Evolutionary conservation across 164 flowering plant species (phyloP).

Genomic region (Annona squamosa): DNA sequence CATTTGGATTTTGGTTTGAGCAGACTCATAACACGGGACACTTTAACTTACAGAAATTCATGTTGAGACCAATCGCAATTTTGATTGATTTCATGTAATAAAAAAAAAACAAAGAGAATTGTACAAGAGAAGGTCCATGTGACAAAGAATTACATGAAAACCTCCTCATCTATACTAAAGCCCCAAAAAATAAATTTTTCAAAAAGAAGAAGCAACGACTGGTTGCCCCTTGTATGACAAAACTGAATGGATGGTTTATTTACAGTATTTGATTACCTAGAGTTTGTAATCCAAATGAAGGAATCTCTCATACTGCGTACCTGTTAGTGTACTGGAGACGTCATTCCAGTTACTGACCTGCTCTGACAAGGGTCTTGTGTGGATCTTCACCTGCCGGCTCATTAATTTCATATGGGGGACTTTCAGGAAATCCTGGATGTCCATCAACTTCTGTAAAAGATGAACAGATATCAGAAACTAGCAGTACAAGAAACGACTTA

Average conservation of each 20-base stretch:
- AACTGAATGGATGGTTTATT: neutral
- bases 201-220: neutral
- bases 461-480: neutral
- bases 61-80: neutral
- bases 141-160: neutral
- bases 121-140: neutral
- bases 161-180: neutral
- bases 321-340: constrained; percentile 47
- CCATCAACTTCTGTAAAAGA: constrained; percentile 54
- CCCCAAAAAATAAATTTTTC: neutral
- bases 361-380: constrained; percentile 59
- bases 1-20: too few species aligned
- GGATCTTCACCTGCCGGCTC: constrained; percentile 91
- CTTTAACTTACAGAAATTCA: neutral
- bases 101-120: neutral
- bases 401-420: constrained; percentile 48
- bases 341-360: constrained; percentile 78
- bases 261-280: constrained; percentile 2
- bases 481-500: neutral
- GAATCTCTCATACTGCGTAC: constrained; percentile 57
- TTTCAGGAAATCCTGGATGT: constrained; percentile 58
- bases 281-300: constrained; percentile 15
- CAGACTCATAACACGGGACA: neutral
- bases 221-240: neutral
- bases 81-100: neutral